A percentile compares a stretch with the other conserved stretches of the same genome.
Evolutionary conservation across 2,329 filamentous ascomycete species (phyloP).

Genomic region (Penicillium sumatraense): DNA sequence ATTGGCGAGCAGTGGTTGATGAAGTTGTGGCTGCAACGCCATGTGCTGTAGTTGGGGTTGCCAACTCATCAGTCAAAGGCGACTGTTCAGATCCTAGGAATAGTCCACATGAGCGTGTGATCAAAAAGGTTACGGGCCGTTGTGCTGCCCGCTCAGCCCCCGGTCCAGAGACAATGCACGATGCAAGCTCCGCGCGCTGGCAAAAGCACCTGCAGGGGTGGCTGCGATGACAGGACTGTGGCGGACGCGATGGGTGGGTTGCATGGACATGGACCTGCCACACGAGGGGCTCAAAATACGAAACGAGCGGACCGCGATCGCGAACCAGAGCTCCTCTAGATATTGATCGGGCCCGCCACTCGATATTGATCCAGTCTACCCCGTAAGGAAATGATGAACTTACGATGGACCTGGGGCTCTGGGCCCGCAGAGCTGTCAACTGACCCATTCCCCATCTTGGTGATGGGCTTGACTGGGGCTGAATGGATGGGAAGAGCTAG

Average conservation of each 20-base stretch:
- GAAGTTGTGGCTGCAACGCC: conserved; percentile 23
- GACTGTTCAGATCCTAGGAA: conserved; percentile 27
- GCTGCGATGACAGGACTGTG: conserved; percentile 14
- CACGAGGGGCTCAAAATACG: conserved; percentile 12
- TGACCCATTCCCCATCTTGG: conserved; percentile 25
- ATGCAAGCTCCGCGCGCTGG: conserved; percentile 5
- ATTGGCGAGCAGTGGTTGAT: conserved; percentile 18
- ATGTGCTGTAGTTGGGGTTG: conserved; percentile 33
- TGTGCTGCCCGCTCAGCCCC: conserved; percentile 5
- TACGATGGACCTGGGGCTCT: conserved; percentile 22
- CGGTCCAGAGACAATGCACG: conserved; percentile 2
- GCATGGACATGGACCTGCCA: conserved; percentile 11
- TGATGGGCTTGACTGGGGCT: conserved; percentile 15
- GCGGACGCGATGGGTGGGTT: conserved; percentile 14
- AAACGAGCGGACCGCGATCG: not conserved
- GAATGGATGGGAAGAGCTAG: conserved; percentile 10
- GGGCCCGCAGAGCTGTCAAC: conserved; percentile 25
- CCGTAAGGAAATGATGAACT: conserved; percentile 11
- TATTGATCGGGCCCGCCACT: conserved; percentile 9
- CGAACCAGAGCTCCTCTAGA: conserved; percentile 13
- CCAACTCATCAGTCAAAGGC: conserved; percentile 33
- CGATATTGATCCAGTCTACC: not conserved
- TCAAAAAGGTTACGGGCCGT: conserved; percentile 33
- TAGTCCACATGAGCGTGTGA: conserved; percentile 39
- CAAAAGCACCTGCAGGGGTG: conserved; percentile 6